Percentiles rank a stretch among this genome's conserved stretches.
phyloP scores from a whole-genome alignment of 1,284 basidiomycete species.

The Phlebopus sp. region DNA sequence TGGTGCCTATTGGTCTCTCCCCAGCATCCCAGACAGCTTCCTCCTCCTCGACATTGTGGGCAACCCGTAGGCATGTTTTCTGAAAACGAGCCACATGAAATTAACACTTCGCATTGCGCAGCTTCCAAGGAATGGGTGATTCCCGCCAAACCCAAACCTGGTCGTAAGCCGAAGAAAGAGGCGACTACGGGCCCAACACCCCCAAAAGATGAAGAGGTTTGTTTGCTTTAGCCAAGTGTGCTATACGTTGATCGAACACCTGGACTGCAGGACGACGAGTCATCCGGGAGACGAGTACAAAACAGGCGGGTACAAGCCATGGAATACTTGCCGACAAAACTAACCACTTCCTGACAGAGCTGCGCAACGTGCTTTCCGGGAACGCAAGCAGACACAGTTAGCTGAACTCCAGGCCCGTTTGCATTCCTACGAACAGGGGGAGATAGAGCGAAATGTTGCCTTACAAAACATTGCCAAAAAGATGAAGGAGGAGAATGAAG shows the following conservation, averaged over 20 bases:
- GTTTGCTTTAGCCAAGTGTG: slow-evolving; percentile 14
- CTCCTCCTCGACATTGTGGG: slow-evolving; percentile 42
- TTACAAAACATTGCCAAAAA: slow-evolving; percentile 83
- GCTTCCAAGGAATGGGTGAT: slow-evolving; percentile 92
- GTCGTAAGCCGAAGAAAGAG: slow-evolving; percentile 84
- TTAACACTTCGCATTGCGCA: slow-evolving; percentile 25
- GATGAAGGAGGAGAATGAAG: slow-evolving; percentile 85
- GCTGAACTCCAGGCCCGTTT: slow-evolving; percentile 87
- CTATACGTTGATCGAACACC: slow-evolving; percentile 9
- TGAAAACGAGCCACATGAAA: neutral
- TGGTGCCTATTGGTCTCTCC: slow-evolving; percentile 30
- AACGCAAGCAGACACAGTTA: slow-evolving; percentile 87
- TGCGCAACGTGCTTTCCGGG: slow-evolving; percentile 88
- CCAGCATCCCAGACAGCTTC: slow-evolving; percentile 24
- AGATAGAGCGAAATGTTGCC: slow-evolving; percentile 85
- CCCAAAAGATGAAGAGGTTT: slow-evolving; percentile 49
- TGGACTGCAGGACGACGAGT: slow-evolving; percentile 42
- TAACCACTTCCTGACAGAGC: slow-evolving; percentile 49
- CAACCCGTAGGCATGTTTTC: slow-evolving; percentile 37
- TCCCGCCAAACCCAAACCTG: slow-evolving; percentile 85
- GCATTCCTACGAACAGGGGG: slow-evolving; percentile 84
- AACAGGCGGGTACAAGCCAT: slow-evolving; percentile 53
- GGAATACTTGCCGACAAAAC: slow-evolving; percentile 2
- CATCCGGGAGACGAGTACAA: slow-evolving; percentile 68
- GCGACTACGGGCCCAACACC: slow-evolving; percentile 26